Conservation (phyloP, 208 protist species). For the Crithidia brevicula region DNA sequence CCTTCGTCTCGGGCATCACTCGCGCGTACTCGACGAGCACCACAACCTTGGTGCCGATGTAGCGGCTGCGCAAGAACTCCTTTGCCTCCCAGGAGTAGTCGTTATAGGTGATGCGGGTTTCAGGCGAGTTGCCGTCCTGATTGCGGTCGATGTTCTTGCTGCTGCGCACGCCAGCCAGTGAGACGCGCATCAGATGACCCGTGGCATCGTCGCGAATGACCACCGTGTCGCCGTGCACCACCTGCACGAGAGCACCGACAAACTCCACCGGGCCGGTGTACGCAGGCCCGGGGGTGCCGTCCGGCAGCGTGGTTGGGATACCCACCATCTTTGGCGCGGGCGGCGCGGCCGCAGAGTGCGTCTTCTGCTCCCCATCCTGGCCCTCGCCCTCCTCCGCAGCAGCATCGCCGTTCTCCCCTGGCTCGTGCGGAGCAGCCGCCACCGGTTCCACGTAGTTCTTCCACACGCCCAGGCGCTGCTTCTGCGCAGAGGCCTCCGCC, state of each 20-base stretch:
- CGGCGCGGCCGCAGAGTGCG: slow-evolving; percentile 16
- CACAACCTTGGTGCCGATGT: slow-evolving; percentile 75
- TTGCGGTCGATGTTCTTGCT: slow-evolving; percentile 87
- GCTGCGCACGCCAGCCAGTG: slow-evolving; percentile 76
- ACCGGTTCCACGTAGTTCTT: slow-evolving; percentile 57
- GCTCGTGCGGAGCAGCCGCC: neutral
- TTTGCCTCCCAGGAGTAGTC: slow-evolving; percentile 90
- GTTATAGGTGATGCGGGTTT: slow-evolving; percentile 85
- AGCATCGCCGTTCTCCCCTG: slow-evolving; percentile 14
- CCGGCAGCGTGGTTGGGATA: slow-evolving; percentile 49
- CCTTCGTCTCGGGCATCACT: slow-evolving; percentile 81
- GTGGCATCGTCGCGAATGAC: slow-evolving; percentile 67
- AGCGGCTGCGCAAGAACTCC: slow-evolving; percentile 83
- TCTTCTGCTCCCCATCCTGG: slow-evolving; percentile 11
- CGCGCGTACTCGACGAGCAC: slow-evolving; percentile 85
- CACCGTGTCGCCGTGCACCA: slow-evolving; percentile 84
- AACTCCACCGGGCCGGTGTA: slow-evolving; percentile 75
- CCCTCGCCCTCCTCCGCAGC: neutral
- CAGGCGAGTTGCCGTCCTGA: slow-evolving; percentile 76
- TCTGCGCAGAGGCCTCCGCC: slow-evolving; percentile 67
- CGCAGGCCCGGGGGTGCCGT: slow-evolving; percentile 44
- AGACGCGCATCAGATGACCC: slow-evolving; percentile 59
- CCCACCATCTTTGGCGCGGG: slow-evolving; percentile 32
- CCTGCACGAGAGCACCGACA: slow-evolving; percentile 72
- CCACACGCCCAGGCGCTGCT: slow-evolving; percentile 66